phyloP scores from a whole-genome alignment of 78 protist species.

The Dictyostelium purpureum region DNA sequence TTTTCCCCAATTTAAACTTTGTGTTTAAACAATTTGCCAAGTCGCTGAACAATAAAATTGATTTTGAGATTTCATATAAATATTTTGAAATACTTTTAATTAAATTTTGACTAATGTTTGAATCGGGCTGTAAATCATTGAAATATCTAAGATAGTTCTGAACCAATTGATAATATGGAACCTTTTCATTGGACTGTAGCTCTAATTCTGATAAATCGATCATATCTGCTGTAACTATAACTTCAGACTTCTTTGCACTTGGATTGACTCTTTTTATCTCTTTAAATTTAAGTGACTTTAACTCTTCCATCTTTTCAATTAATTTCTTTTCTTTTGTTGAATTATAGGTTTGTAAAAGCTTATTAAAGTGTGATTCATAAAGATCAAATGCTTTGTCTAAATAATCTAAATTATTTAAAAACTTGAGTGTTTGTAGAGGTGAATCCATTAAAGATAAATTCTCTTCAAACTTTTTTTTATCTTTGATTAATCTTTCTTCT shows the following conservation, averaged over 20 bases:
- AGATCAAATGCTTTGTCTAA: background rate
- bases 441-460: background rate
- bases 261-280: background rate
- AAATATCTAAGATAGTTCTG: conserved; percentile 7
- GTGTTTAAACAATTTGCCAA: background rate
- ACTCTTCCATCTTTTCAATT: background rate
- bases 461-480: background rate
- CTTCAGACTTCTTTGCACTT: background rate
- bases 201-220: background rate
- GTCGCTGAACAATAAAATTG: background rate
- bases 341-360: too few relatives aligned
- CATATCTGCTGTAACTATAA: background rate
- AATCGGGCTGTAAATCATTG: background rate
- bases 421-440: background rate
- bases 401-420: background rate
- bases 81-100: background rate
- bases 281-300: too few relatives aligned
- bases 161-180: conserved; percentile 6
- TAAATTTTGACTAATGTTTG: background rate
- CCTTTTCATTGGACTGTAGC: background rate
- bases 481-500: background rate
- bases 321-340: too few relatives aligned
- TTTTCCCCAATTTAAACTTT: background rate
- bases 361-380: too few relatives aligned
- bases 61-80: background rate